These are phyloP conservation scores for Aspergillus pseudoterreus DNA, from an alignment of 2,329 filamentous ascomycete species.

Conservation along the genomic window DNA sequence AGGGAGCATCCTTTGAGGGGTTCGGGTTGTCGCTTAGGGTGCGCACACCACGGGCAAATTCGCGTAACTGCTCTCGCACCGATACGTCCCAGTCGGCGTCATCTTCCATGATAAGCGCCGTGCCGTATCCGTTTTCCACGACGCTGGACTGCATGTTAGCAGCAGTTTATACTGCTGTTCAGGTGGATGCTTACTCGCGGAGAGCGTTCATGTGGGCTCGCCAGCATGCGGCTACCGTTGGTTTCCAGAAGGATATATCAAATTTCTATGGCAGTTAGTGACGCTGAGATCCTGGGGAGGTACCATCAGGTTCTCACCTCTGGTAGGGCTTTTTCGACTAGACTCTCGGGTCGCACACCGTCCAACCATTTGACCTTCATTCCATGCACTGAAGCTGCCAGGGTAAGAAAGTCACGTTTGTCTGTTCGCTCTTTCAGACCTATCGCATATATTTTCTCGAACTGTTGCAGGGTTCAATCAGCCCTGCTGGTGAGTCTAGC, in stretches of 20 bases:
- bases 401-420: constrained; percentile 47
- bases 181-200: constrained; percentile 18
- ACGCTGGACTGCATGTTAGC: constrained; percentile 26
- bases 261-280: constrained; percentile 6
- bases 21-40: constrained; percentile 26
- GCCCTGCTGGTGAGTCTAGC: not conserved
- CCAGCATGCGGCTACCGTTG: constrained; percentile 40
- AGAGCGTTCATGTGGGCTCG: constrained; percentile 39
- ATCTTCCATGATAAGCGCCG: constrained; percentile 54
- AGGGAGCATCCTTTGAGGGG: constrained; percentile 36
- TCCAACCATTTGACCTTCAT: constrained; percentile 45
- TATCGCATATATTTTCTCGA: constrained; percentile 47
- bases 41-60: constrained; percentile 30
- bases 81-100: constrained; percentile 57
- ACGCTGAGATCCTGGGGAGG: not conserved
- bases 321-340: constrained; percentile 44
- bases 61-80: constrained; percentile 47
- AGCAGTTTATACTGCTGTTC: not conserved
- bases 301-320: constrained; percentile 13
- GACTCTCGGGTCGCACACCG: constrained; percentile 38
- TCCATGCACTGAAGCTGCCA: constrained; percentile 41
- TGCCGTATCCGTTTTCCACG: constrained; percentile 44
- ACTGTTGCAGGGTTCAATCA: constrained; percentile 19
- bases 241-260: constrained; percentile 12
- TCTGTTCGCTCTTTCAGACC: constrained; percentile 47